phyloP scores from a whole-genome alignment of 2,329 filamentous ascomycete genomes.

The Xylaria multiplex region DNA sequence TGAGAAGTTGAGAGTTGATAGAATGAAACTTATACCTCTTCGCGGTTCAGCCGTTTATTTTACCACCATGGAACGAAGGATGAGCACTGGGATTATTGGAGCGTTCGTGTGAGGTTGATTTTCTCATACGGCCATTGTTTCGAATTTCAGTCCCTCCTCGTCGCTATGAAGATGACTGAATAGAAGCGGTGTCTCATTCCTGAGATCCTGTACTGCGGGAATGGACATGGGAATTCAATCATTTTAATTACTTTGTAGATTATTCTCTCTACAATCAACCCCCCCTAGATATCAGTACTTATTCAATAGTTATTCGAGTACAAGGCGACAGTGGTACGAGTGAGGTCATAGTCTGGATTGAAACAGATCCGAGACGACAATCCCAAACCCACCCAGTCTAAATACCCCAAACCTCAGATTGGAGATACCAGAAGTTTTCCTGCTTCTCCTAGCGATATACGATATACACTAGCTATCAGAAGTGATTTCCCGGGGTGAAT shows the following conservation, averaged over 20 bases:
- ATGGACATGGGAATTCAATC: background rate
- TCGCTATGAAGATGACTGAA: background rate
- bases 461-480: no score
- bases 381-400: background rate
- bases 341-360: background rate
- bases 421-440: no score
- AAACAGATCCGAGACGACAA: conserved; percentile 20
- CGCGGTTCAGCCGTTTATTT: background rate
- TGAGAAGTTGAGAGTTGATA: conserved; percentile 5
- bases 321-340: no score
- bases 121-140: conserved; percentile 22
- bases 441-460: no score
- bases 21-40: background rate
- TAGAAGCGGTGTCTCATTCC: background rate
- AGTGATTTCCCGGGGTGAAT: no score
- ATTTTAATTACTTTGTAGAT: background rate
- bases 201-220: background rate
- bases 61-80: background rate
- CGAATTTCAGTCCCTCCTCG: background rate
- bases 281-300: no score
- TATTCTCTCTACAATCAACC: background rate
- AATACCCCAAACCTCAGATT: background rate
- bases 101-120: background rate
- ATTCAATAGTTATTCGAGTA: no score
- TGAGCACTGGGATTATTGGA: conserved; percentile 1